Evolutionary conservation across 176 grass and related monocot species (phyloP), one percentile per base, ranked within the genome.

Genomic region (Carex scoparia): DNA sequence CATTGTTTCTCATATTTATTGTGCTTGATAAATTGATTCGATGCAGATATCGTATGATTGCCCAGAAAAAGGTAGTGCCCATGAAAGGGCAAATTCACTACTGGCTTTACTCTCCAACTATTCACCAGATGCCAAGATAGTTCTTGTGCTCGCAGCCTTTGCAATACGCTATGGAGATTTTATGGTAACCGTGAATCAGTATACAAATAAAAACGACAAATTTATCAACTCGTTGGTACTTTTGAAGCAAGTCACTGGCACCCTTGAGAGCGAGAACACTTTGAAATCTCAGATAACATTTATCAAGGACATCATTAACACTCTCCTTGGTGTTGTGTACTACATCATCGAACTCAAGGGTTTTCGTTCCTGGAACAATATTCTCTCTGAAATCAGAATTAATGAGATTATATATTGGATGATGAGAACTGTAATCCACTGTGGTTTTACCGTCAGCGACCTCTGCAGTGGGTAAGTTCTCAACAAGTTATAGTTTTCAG

Each of bases 361-460:
- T 3, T 77, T 77, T 30, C 49, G 73, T 10, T 77, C 73, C 0
- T 77, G 73, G 73, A 77, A 77, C 73, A 77, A 77, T 27, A 77
- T 77, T 77, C 46, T 15, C 10, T 77, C 73, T 15, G 73, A 77
- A 77, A 77, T 77, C 48, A 56, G 73, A 27, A 77, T 77, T 32
- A 56, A 54, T 56, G 49, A 77, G 7, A 77, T 56, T 11, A 56
- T 32, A 31, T 77, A 77, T 15, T 77, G 73, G 73, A 77, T 77
- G 73, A 32, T 77, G 18, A 77, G 27, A 77, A 77, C 48, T 54
- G 73, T 77, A 77, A 30, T 77, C 73, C 73, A 77, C 73, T 77
- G 73, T 12, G 73, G 73, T 77, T 56, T 77, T 56, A 77, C 73
- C 4, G 49, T 77, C 73, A 77, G 73, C 73, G 48, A 77, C 48